Base-by-base conservation (phyloP, 257 asterid species). In the Nicotiana knightiana region DNA sequence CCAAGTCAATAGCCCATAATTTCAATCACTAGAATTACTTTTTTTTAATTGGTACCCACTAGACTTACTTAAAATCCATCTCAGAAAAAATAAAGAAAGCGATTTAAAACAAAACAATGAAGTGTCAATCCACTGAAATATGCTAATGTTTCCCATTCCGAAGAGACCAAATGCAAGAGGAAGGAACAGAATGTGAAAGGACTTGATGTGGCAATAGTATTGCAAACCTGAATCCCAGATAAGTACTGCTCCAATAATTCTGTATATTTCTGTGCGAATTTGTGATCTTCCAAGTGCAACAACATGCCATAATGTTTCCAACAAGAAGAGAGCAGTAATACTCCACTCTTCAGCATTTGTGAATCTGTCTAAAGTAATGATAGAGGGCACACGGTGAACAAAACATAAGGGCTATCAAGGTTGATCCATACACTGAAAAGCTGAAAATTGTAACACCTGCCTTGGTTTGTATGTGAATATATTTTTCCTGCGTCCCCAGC, bases 221-320 rank as follows among this genome's bases (percentile, higher is more conserved):
- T 21, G 89, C 21, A 79, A 53, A 95, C 99, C 98, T 92, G 91
- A 87, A 93, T 89, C 83, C 99, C 98, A 77, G 99, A 90, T 85
- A 95, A 67, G 89, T 90, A 95, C 77, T 95, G 97, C 61, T 90
- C 88, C 85, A 93, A 83, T 54, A 92, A 85, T 83, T 90, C 97
- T 80, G 88, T 95, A 85, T 89, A 86, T 80, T 90, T 87, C 83
- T 83, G 90, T 81, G 91, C 82, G 82, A 91, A 87, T 82, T 84
- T 89, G 89, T 54, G 79, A 90, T 93, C 91, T 84, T 90, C 98
- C 85, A 93, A 80, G 86, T 73, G 92, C 87, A 90, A 82, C 63
- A 95, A 93, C 90, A 89, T 78, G 81, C 98, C 97, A 39, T 95
- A 93, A 88, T 95, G 97, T 86, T 93, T 95, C 99, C 99, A 95